Conservation (phyloP, 805 yeast species). For the Pachysolen tannophilus region DNA sequence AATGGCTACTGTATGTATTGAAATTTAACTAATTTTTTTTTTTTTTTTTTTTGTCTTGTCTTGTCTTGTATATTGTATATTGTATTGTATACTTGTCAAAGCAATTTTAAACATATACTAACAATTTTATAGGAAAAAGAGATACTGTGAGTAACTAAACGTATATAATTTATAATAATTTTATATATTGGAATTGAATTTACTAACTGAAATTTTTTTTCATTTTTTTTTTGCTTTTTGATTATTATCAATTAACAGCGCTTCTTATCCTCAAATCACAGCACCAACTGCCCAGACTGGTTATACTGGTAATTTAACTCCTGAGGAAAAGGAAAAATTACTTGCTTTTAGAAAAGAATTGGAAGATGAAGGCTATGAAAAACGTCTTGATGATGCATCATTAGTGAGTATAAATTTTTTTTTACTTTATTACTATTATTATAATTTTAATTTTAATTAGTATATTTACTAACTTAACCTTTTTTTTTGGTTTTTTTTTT, state of each 20-base stretch:
- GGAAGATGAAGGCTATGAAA: constrained; percentile 56
- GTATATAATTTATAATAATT: constrained; percentile 7
- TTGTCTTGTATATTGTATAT: no score
- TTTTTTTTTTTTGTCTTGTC: no score
- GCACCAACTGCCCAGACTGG: constrained; percentile 64
- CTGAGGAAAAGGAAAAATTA: constrained; percentile 55
- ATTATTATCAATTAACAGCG: no score
- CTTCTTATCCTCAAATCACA: constrained; percentile 64
- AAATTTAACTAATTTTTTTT: no score
- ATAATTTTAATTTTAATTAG: not conserved
- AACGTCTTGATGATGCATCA: constrained; percentile 82
- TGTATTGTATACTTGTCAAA: no score
- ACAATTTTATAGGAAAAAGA: no score
- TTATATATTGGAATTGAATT: constrained; percentile 9
- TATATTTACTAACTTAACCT: no score
- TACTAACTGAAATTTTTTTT: constrained; percentile 1
- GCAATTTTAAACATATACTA: no score
- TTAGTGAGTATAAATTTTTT: constrained; percentile 34
- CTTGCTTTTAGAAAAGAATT: constrained; percentile 51
- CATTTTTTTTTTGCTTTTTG: no score
- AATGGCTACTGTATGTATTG: no score
- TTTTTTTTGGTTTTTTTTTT: no score
- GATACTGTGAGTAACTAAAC: no score
- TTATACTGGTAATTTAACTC: constrained; percentile 71
- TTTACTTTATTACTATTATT: not conserved